Conservation (phyloP, 306 rosid species). For the Clitoria ternatea region DNA sequence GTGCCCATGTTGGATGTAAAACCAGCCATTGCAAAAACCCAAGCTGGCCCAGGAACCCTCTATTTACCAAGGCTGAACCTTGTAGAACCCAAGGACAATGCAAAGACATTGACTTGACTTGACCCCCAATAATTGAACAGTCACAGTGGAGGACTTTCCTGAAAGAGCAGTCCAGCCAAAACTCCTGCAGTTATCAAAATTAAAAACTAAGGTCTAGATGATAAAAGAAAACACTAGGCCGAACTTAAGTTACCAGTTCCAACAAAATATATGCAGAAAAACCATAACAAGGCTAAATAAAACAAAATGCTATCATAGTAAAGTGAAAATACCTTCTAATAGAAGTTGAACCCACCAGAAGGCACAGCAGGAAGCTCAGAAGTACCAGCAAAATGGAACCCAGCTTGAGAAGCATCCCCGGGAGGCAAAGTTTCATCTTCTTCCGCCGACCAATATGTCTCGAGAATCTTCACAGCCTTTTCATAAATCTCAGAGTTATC, state of each 20-base stretch:
- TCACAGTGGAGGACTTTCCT: slow-evolving; percentile 17
- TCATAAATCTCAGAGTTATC: slow-evolving; percentile 86
- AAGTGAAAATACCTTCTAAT: slow-evolving; percentile 42
- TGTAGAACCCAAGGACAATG: slow-evolving; percentile 20
- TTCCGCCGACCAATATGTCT: slow-evolving; percentile 84
- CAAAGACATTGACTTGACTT: slow-evolving; percentile 32
- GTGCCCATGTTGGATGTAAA: slow-evolving; percentile 9
- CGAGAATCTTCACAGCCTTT: slow-evolving; percentile 81
- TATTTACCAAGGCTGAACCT: slow-evolving; percentile 27
- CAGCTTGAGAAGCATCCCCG: slow-evolving; percentile 52
- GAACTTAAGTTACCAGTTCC: neutral
- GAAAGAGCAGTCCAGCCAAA: slow-evolving; percentile 17
- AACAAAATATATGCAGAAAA: neutral
- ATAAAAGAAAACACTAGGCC: neutral
- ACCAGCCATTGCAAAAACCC: slow-evolving; percentile 42
- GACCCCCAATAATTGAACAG: slow-evolving; percentile 29
- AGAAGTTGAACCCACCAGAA: slow-evolving; percentile 79
- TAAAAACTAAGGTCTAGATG: neutral
- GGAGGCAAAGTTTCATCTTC: slow-evolving; percentile 88
- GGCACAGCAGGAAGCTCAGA: slow-evolving; percentile 51
- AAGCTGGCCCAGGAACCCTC: slow-evolving; percentile 38
- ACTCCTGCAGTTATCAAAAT: slow-evolving; percentile 32
- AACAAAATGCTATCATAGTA: neutral
- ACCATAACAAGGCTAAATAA: neutral
- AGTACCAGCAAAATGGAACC: slow-evolving; percentile 61